phyloP scores from a whole-genome alignment of 2,329 filamentous ascomycete species.

The Aspergillus japonicus region DNA sequence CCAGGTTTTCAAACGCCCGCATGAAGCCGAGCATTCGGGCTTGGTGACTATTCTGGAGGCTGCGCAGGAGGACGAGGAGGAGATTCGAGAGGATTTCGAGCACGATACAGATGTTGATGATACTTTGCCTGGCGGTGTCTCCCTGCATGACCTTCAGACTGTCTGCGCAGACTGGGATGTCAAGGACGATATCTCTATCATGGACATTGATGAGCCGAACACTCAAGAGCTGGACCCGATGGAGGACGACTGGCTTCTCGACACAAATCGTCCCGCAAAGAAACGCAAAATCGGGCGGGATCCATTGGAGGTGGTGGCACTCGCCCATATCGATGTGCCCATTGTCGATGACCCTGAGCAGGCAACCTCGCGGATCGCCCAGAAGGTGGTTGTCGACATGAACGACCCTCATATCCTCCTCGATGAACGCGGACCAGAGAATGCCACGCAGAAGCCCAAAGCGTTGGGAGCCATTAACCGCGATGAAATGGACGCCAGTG shows the following conservation, averaged over 20 bases:
- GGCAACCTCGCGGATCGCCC: conserved; percentile 69
- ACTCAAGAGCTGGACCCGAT: conserved; percentile 19
- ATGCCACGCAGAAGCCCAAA: conserved; percentile 55
- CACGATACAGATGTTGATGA: conserved; percentile 60
- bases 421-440: conserved; percentile 69
- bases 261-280: conserved; percentile 57
- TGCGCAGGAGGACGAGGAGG: conserved; percentile 51
- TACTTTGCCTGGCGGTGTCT: conserved; percentile 66
- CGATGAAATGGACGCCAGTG: conserved; percentile 66
- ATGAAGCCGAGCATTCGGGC: conserved; percentile 57
- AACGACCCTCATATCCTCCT: conserved; percentile 85
- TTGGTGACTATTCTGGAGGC: conserved; percentile 49
- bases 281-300: conserved; percentile 59
- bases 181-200: conserved; percentile 53
- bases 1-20: conserved; percentile 52
- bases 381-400: conserved; percentile 78
- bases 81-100: conserved; percentile 51
- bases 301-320: conserved; percentile 47
- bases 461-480: conserved; percentile 35
- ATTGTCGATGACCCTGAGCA: conserved; percentile 79
- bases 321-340: conserved; percentile 63
- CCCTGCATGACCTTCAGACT: conserved; percentile 76
- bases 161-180: conserved; percentile 84
- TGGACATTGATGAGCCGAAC: conserved; percentile 31
- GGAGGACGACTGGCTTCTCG: conserved; percentile 51